Percentiles rank a stretch among this genome's conserved stretches.
Evolutionary conservation across 1,284 basidiomycete genomes (phyloP).

Genomic region (Volvariella volvacea): DNA sequence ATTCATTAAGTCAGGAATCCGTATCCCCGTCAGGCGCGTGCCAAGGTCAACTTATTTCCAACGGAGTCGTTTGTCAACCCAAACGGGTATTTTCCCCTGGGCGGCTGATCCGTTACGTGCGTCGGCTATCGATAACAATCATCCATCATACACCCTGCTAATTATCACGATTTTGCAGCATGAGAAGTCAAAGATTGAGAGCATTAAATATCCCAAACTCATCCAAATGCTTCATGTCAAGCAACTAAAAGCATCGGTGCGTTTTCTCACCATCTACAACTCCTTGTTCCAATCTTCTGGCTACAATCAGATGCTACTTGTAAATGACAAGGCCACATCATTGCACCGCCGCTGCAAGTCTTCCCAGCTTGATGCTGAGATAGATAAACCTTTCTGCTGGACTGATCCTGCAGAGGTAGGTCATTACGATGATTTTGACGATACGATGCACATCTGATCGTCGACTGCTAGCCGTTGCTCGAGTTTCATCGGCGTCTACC

Average conservation of each 20-base stretch:
- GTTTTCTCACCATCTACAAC: conserved; percentile 12
- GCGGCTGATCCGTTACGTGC: conserved; percentile 1
- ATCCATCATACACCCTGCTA: not conserved
- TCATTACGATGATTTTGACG: not conserved
- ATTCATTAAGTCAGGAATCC: too few species aligned
- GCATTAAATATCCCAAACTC: not conserved
- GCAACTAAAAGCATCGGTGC: not conserved
- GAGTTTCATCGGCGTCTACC: conserved; percentile 10
- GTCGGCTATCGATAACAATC: conserved; percentile 2
- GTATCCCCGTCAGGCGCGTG: too few species aligned
- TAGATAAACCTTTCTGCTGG: conserved; percentile 36
- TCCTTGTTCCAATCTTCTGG: not conserved
- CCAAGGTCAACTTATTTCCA: too few species aligned
- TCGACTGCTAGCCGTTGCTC: conserved; percentile 20
- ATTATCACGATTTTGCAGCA: not conserved
- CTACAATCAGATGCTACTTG: conserved; percentile 4
- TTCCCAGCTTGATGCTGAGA: not conserved
- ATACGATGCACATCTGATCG: conserved; percentile 1
- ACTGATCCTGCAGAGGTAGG: conserved; percentile 40
- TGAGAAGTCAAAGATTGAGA: not conserved
- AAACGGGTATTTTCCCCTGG: conserved; percentile 1
- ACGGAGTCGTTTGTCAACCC: not conserved
- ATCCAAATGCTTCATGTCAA: not conserved
- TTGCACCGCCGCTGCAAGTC: not conserved
- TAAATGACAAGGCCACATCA: not conserved